Conservation (phyloP, 306 rosid species). For the Fragaria vesca region DNA sequence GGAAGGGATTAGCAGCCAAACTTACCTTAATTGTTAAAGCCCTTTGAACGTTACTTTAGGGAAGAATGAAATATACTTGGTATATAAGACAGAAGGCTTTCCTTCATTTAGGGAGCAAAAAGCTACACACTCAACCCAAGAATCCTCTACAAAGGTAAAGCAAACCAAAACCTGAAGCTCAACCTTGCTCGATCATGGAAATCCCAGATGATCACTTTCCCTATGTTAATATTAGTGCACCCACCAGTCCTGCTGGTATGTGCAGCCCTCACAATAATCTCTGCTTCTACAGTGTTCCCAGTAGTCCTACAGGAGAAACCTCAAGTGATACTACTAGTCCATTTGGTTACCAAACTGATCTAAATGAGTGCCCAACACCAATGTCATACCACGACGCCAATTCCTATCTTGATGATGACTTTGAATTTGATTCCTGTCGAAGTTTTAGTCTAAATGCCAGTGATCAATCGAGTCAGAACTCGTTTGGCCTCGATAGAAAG, state of each 20-base stretch:
- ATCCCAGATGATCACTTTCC: conserved; percentile 24
- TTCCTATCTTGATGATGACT: conserved; percentile 42
- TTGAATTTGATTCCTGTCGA: conserved; percentile 62
- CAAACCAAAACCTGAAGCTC: background rate
- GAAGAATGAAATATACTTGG: conserved; percentile 11
- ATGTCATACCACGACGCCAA: conserved; percentile 42
- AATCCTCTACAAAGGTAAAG: background rate
- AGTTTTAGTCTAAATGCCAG: conserved; percentile 30
- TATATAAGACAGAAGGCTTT: background rate
- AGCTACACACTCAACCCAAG: conserved; percentile 21
- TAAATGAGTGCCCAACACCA: conserved; percentile 21
- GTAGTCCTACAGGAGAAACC: conserved; percentile 49
- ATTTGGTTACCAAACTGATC: conserved; percentile 33
- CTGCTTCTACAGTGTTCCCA: conserved; percentile 65
- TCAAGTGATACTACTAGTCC: conserved; percentile 6
- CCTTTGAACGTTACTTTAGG: conserved; percentile 18
- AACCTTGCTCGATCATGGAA: conserved; percentile 35
- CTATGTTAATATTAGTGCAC: conserved; percentile 30
- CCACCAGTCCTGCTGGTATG: conserved; percentile 32
- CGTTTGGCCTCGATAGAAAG: conserved; percentile 5
- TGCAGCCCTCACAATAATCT: conserved; percentile 33
- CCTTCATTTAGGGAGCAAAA: conserved; percentile 23
- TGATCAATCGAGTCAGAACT: background rate
- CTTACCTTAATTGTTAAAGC: background rate
- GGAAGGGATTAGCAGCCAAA: background rate